phyloP scores from a whole-genome alignment of 805 yeast genomes.

The Priceomyces haplophilus region DNA sequence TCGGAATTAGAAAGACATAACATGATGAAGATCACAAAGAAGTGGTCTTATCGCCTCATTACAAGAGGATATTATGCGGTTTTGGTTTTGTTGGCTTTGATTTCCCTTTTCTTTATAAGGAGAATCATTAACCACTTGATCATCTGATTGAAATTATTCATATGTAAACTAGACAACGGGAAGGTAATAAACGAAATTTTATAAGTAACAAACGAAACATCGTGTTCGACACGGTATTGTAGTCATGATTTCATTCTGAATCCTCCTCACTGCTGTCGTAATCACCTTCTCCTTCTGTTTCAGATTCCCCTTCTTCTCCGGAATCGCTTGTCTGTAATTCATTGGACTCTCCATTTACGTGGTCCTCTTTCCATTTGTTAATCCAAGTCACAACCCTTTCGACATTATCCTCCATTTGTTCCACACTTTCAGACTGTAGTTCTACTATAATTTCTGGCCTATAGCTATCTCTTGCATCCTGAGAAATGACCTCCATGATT shows the following conservation, averaged over 20 bases:
- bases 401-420: constrained; percentile 79
- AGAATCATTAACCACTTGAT: constrained; percentile 23
- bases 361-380: constrained; percentile 66
- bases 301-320: constrained; percentile 11
- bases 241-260: constrained; percentile 10
- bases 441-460: constrained; percentile 79
- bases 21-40: constrained; percentile 51
- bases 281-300: constrained; percentile 15
- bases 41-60: constrained; percentile 51
- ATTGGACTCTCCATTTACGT: constrained; percentile 31
- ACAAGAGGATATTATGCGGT: constrained; percentile 51
- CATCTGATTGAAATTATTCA: not conserved
- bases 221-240: not conserved
- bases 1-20: constrained; percentile 68
- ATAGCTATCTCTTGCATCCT: constrained; percentile 84
- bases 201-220: not conserved
- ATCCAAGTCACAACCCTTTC: constrained; percentile 74
- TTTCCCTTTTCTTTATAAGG: constrained; percentile 32
- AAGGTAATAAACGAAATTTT: not conserved
- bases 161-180: constrained; percentile 5
- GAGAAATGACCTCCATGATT: constrained; percentile 86
- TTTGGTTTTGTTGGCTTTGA: constrained; percentile 28
- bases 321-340: constrained; percentile 20
- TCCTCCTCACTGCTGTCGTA: constrained; percentile 11
- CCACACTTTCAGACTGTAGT: constrained; percentile 66